Evolutionary conservation across 2,329 filamentous ascomycete genomes (phyloP), one percentile per base, ranked within the genome.

Genomic region (Pestalotiopsis sp.): DNA sequence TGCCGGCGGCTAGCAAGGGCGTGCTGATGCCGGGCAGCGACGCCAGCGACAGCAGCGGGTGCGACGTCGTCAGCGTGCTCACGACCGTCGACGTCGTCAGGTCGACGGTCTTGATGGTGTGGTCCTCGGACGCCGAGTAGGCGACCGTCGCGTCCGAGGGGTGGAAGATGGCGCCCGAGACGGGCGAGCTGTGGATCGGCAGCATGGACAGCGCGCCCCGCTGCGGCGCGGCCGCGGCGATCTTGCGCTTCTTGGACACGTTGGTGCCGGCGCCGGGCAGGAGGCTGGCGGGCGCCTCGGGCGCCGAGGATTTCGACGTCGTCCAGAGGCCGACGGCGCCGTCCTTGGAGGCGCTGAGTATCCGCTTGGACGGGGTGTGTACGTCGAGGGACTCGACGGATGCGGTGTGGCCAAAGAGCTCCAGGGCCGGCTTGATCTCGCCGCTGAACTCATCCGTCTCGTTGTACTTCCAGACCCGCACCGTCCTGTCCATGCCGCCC

Each of bases 91-190:
- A 86, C 1, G 95, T 98, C 0, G 94, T 91, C 61, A 99, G 87
- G 83, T 99, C 96, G 83, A 97, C 92, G 0, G 96, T 98, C 72
- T 92, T 91, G 74, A 98, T 85, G 1, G 93, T 93, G 84, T 97
- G 95, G 83, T 99, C 97, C 83, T 93, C 92, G 20, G 94, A 97
- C 25, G 91, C 90, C 1, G 94, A 95, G 85, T 99, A 98, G 61
- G 93, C 95, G 56, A 98, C 94, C 14, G 94, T 97, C 12, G 90
- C 82, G 81, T 98, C 95, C 67, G 89, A 86, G 4, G 91, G 91
- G 81, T 97, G 94, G 84, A 99, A 98, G 62, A 94, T 87, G 49
- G 92, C 92, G 67, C 91, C 92, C 1, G 93, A 93, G 59, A 95
- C 94, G 59, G 92, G 87, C 12, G 90, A 87, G 68, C 89, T 88